Evolutionary conservation across 2,329 filamentous ascomycete genomes (phyloP).

Genomic region (Fusarium sp.): DNA sequence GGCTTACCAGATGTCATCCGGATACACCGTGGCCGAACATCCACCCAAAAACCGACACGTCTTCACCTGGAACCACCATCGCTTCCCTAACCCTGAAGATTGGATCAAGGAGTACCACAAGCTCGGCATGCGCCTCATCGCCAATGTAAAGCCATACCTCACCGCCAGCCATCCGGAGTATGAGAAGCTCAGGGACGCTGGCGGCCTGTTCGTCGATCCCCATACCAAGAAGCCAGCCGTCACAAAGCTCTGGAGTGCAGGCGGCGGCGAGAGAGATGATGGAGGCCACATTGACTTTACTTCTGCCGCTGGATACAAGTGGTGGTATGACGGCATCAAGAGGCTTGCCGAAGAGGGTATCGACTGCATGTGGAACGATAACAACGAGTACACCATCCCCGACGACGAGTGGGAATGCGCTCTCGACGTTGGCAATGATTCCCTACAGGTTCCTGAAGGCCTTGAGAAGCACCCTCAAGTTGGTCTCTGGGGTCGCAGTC

Average conservation of each 20-base stretch:
- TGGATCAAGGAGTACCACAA: constrained; percentile 73
- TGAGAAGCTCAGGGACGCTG: constrained; percentile 66
- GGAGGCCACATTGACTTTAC: constrained; percentile 82
- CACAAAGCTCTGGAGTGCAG: constrained; percentile 78
- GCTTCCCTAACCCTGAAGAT: constrained; percentile 75
- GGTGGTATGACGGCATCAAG: constrained; percentile 78
- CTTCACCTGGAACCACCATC: constrained; percentile 75
- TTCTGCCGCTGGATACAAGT: constrained; percentile 73
- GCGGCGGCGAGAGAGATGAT: constrained; percentile 76
- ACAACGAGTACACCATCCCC: constrained; percentile 79
- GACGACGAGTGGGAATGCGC: constrained; percentile 75
- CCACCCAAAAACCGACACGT: constrained; percentile 79
- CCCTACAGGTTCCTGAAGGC: constrained; percentile 53
- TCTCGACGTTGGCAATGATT: constrained; percentile 58
- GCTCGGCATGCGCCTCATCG: constrained; percentile 75
- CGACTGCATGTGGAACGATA: constrained; percentile 84
- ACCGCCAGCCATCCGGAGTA: constrained; percentile 77
- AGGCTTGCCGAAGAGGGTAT: constrained; percentile 73
- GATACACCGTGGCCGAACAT: constrained; percentile 76
- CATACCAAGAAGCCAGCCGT: constrained; percentile 65
- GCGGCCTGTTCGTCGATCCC: constrained; percentile 74
- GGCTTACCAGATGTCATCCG: constrained; percentile 79
- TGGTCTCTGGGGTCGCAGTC: constrained; percentile 76
- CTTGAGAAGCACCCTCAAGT: constrained; percentile 62
- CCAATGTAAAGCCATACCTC: constrained; percentile 81